A percentile compares a stretch with the other conserved stretches of the same genome.
Conservation (phyloP, 2,329 filamentous ascomycete genomes). For the Cryphonectria japonica region DNA sequence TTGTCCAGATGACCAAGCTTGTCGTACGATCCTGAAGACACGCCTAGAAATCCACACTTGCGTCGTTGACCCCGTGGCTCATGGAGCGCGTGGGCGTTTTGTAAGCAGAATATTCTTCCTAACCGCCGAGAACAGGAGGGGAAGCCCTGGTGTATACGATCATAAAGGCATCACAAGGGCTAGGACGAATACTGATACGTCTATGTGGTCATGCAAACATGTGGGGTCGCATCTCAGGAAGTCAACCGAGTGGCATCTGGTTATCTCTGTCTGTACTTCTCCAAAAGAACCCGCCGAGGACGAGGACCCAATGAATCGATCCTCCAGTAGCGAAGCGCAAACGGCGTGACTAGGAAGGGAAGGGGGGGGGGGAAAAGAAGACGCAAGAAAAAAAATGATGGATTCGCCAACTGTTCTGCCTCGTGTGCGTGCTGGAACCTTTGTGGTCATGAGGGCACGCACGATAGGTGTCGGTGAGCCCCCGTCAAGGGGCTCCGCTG, state of each 20-base stretch:
- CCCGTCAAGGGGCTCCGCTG: constrained; percentile 22
- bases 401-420: constrained; percentile 8
- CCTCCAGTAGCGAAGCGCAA: constrained; percentile 7
- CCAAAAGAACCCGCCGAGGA: neutral
- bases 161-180: neutral
- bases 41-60: neutral
- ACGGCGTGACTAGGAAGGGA: constrained; percentile 20
- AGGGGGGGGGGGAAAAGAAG: neutral
- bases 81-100: neutral
- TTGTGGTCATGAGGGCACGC: constrained; percentile 25
- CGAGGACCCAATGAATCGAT: neutral
- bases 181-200: neutral
- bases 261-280: neutral
- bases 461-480: constrained; percentile 28
- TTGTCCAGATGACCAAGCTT: neutral
- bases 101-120: neutral
- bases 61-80: neutral
- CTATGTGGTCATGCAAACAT: neutral
- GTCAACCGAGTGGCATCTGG: constrained; percentile 3
- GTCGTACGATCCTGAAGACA: neutral
- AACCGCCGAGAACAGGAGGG: constrained; percentile 9
- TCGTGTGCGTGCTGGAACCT: neutral
- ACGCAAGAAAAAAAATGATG: neutral
- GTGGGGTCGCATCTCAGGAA: neutral
- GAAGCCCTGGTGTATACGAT: neutral